Percentiles rank a stretch among this genome's conserved stretches.
Evolutionary conservation across 1,284 basidiomycete genomes (phyloP).

Genomic region (Papiliotrema terrestris): DNA sequence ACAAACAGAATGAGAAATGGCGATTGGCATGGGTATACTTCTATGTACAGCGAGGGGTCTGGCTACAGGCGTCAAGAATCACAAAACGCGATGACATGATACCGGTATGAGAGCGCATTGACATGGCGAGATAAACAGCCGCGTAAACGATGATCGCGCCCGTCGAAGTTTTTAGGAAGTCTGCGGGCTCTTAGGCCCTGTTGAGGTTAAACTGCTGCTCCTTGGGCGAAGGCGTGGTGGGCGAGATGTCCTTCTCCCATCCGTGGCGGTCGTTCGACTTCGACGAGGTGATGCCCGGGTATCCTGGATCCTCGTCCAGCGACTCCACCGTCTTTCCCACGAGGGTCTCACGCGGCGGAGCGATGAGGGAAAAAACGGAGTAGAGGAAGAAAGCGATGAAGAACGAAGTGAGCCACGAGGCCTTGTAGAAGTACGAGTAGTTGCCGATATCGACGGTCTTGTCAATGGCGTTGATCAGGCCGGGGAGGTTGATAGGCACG

Average conservation of each 20-base stretch:
- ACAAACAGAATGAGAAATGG: no score
- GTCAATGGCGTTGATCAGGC: constrained; percentile 40
- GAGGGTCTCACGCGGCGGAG: constrained; percentile 27
- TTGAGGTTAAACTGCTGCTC: no score
- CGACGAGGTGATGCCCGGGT: background rate
- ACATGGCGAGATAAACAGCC: no score
- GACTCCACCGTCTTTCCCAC: constrained; percentile 34
- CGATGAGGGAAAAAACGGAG: constrained; percentile 22
- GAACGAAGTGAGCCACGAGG: constrained; percentile 38
- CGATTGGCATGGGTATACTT: no score
- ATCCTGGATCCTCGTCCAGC: constrained; percentile 22
- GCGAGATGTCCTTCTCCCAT: constrained; percentile 19
- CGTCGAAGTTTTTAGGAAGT: no score
- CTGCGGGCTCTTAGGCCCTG: no score
- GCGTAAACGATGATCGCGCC: no score
- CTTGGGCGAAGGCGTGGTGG: background rate
- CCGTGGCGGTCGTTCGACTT: background rate
- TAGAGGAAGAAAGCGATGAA: constrained; percentile 32
- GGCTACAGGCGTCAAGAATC: no score
- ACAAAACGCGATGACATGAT: no score
- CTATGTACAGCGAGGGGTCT: no score
- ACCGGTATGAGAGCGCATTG: no score
- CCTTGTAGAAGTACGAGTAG: constrained; percentile 37
- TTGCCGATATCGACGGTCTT: constrained; percentile 35
- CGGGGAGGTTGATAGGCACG: constrained; percentile 42